A percentile compares a stretch with the other conserved stretches of the same genome.
Conservation (phyloP, 345 rosid species). For the Raphanus sativus region DNA sequence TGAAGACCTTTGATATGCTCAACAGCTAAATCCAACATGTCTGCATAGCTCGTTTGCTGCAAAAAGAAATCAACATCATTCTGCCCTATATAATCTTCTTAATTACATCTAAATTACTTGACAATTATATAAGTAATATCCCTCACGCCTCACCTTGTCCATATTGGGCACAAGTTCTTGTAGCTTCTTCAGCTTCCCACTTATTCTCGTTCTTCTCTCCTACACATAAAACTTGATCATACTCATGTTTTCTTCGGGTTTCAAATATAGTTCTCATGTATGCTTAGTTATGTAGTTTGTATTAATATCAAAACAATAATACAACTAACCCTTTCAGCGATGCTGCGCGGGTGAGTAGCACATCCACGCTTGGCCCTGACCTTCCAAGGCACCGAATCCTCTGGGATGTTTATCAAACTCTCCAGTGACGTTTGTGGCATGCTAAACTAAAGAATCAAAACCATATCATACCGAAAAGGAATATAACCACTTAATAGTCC, state of each 20-base stretch:
- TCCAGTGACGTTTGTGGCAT: conserved; percentile 81
- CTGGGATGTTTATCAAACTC: conserved; percentile 73
- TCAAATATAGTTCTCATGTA: not conserved
- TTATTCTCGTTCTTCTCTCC: conserved; percentile 98
- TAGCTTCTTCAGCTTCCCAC: conserved; percentile 86
- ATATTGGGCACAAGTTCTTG: conserved; percentile 98
- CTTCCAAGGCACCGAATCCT: conserved; percentile 89
- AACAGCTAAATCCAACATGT: conserved; percentile 96
- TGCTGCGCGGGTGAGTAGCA: conserved; percentile 98
- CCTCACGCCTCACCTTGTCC: conserved; percentile 89
- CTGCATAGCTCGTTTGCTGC: conserved; percentile 96
- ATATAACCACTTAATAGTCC: not conserved
- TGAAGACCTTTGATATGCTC: conserved; percentile 95
- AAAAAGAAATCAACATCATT: not conserved
- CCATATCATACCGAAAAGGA: conserved; percentile 16
- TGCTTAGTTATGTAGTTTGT: not conserved
- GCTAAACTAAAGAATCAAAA: conserved; percentile 56
- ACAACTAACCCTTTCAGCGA: conserved; percentile 87
- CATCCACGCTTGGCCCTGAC: conserved; percentile 91
- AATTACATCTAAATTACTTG: not conserved
- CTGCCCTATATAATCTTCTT: not conserved
- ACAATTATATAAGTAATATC: not conserved
- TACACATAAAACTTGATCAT: conserved; percentile 25
- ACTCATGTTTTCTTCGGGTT: not conserved
- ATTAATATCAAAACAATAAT: not conserved